Conservation (phyloP, 2,329 filamentous ascomycete species). For the Penicillium hordei region DNA sequence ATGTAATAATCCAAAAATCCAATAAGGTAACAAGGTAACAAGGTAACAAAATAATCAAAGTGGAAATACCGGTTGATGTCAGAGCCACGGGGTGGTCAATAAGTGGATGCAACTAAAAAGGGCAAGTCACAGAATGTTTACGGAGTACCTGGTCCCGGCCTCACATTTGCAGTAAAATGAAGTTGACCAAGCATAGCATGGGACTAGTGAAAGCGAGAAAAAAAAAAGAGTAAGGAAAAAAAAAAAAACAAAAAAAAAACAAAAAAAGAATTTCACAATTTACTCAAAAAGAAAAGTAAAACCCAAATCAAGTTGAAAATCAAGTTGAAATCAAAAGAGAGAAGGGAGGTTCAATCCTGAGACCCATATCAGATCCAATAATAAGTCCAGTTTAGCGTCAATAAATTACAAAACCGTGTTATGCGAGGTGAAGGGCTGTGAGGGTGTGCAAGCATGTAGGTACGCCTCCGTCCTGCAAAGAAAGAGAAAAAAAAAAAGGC, state of each 20-base stretch:
- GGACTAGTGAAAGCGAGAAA: constrained; percentile 5
- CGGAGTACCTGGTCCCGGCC: constrained; percentile 20
- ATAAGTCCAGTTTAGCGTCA: constrained; percentile 29
- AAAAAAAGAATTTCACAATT: no score
- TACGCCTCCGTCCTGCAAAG: constrained; percentile 25
- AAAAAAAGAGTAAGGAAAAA: constrained; percentile 3
- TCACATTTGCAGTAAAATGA: constrained; percentile 12
- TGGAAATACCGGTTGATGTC: constrained; percentile 39
- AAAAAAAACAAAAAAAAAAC: neutral
- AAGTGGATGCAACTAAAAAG: constrained; percentile 36
- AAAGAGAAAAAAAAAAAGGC: constrained; percentile 12
- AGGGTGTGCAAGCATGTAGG: constrained; percentile 21
- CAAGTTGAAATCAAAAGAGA: constrained; percentile 1
- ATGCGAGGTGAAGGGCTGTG: constrained; percentile 11
- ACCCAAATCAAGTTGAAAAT: constrained; percentile 1
- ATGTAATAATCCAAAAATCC: constrained; percentile 9
- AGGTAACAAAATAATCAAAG: constrained; percentile 10
- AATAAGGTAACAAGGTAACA: neutral
- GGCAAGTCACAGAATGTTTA: constrained; percentile 29
- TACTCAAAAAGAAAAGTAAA: constrained; percentile 2
- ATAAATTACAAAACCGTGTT: constrained; percentile 14
- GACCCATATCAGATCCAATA: constrained; percentile 41
- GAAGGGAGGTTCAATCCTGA: constrained; percentile 1
- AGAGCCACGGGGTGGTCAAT: constrained; percentile 31
- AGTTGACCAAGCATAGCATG: constrained; percentile 9